A percentile compares a stretch with the other conserved stretches of the same genome.
These are phyloP conservation scores for Neoboletus brunneissimus DNA, from an alignment of 768 basidiomycete species.

Conservation along the genomic window DNA sequence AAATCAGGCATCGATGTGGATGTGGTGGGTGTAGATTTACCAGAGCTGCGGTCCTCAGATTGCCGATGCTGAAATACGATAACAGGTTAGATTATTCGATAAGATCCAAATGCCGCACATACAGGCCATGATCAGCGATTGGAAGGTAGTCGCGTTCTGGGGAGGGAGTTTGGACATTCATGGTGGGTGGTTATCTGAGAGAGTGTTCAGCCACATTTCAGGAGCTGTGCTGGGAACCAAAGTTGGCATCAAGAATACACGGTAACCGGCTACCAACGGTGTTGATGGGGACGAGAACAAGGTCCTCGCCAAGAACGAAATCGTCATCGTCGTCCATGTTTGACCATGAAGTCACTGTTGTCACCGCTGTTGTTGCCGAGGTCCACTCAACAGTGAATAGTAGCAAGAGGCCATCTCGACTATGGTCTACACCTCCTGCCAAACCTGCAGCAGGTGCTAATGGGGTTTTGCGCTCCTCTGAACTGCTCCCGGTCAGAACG, in stretches of 20 bases:
- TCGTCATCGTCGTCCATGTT: not conserved
- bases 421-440: not conserved
- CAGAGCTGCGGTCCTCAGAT: constrained; percentile 78
- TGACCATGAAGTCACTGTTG: not conserved
- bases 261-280: not conserved
- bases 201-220: not conserved
- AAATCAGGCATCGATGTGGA: constrained; percentile 3
- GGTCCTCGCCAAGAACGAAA: not conserved
- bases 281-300: not conserved
- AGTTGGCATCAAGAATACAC: constrained; percentile 3
- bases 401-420: not conserved
- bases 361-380: not conserved
- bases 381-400: not conserved
- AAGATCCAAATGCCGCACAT: constrained; percentile 25
- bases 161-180: constrained; percentile 53
- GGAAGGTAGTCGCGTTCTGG: constrained; percentile 65
- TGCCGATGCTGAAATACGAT: constrained; percentile 60
- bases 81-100: constrained; percentile 10
- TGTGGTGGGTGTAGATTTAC: constrained; percentile 29
- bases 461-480: not conserved
- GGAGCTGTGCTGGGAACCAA: constrained; percentile 5
- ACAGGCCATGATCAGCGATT: constrained; percentile 81
- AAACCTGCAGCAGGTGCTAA: not conserved
- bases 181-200: constrained; percentile 11
- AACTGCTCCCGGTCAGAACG: not conserved